These are phyloP conservation scores for Populus hybrid DNA, from an alignment of 441 rosid species.

Conservation along the genomic window DNA sequence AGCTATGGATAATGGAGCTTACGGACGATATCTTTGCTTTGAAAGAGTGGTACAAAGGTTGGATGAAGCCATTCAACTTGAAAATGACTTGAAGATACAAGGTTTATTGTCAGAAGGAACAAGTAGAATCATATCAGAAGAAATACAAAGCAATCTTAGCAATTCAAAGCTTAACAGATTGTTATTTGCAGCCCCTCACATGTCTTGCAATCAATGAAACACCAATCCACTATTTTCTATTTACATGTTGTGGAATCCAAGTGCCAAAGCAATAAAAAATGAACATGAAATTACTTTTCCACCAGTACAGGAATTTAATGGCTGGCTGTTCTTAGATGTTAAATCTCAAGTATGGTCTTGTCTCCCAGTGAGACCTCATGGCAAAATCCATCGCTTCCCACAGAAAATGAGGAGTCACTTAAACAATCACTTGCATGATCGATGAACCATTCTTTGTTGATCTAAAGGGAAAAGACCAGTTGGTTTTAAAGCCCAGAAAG, in stretches of 20 bases:
- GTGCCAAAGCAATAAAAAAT: no score
- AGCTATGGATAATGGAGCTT: conserved; percentile 37
- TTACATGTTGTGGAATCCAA: neutral
- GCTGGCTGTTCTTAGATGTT: no score
- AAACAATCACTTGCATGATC: no score
- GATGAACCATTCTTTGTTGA: no score
- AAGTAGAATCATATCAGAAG: conserved; percentile 11
- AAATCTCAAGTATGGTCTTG: no score
- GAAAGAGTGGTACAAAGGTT: conserved; percentile 22
- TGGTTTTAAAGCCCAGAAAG: no score
- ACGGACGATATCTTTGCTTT: conserved; percentile 36
- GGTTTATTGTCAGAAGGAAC: conserved; percentile 19
- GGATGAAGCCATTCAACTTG: conserved; percentile 33
- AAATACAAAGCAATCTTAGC: conserved; percentile 22
- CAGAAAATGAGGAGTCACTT: no score
- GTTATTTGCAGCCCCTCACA: conserved; percentile 22
- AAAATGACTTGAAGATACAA: conserved; percentile 20
- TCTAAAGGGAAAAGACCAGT: no score
- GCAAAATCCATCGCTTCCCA: no score
- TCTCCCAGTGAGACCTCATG: no score
- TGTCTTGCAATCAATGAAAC: conserved; percentile 7
- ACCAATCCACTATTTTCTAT: neutral
- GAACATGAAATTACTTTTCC: no score
- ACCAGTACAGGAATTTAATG: no score
- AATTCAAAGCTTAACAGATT: conserved; percentile 29